A percentile compares a stretch with the other conserved stretches of the same genome.
Evolutionary conservation across 495 filamentous ascomycete genomes (phyloP).

Genomic region (Aspergillus conjunctus): DNA sequence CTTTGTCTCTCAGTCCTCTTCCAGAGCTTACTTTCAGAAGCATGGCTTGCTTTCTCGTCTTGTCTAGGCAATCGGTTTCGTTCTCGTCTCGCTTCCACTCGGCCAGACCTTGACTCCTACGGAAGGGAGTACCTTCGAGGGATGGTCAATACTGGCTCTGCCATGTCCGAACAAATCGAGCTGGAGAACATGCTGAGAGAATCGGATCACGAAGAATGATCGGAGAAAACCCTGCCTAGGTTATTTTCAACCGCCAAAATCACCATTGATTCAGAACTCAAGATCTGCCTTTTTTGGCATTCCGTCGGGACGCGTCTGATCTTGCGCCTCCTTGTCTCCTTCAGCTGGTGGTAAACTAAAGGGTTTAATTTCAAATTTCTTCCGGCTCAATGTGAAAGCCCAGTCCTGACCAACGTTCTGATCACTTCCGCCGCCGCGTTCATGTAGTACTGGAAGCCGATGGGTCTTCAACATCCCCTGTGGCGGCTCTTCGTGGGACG

Average conservation of each 20-base stretch:
- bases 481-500: slow-evolving; percentile 67
- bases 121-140: slow-evolving; percentile 57
- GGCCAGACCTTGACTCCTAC: slow-evolving; percentile 48
- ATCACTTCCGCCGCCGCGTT: slow-evolving; percentile 80
- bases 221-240: background rate
- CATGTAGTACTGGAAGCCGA: slow-evolving; percentile 78
- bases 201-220: slow-evolving; percentile 47
- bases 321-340: slow-evolving; percentile 71
- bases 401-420: slow-evolving; percentile 75
- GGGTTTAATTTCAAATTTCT: slow-evolving; percentile 81
- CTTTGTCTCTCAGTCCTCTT: background rate
- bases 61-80: slow-evolving; percentile 60
- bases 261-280: slow-evolving; percentile 59
- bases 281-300: slow-evolving; percentile 67
- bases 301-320: slow-evolving; percentile 45
- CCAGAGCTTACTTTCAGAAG: slow-evolving; percentile 35
- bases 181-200: slow-evolving; percentile 61
- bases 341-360: slow-evolving; percentile 91
- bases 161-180: slow-evolving; percentile 66
- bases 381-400: slow-evolving; percentile 83
- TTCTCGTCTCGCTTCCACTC: slow-evolving; percentile 38
- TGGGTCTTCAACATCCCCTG: slow-evolving; percentile 86
- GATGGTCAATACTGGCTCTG: slow-evolving; percentile 54
- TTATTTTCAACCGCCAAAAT: slow-evolving; percentile 2
- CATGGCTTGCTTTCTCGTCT: slow-evolving; percentile 60